These are phyloP conservation scores for Rhododendron henanense DNA, from an alignment of 148 eudicot species.

Conservation along the genomic window DNA sequence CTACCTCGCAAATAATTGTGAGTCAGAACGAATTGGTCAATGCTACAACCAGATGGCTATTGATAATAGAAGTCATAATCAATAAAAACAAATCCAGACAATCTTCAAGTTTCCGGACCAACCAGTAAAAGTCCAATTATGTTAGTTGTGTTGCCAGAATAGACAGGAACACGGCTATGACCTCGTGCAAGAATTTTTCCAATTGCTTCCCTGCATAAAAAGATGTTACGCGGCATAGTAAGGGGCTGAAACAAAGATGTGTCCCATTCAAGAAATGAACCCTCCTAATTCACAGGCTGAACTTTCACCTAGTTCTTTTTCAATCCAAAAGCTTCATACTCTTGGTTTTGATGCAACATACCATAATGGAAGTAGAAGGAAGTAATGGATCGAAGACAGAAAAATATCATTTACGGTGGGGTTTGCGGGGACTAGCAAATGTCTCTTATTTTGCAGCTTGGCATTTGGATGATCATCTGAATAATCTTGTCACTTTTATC, in stretches of 20 bases:
- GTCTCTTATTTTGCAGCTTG: background rate
- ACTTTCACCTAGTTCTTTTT: background rate
- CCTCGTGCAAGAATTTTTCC: constrained; percentile 91
- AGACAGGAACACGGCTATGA: constrained; percentile 93
- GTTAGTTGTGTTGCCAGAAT: constrained; percentile 68
- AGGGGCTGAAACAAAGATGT: background rate
- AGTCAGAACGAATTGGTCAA: background rate
- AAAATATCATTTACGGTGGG: background rate
- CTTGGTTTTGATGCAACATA: background rate
- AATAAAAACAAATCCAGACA: background rate
- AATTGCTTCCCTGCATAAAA: constrained; percentile 74
- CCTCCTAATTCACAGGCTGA: background rate
- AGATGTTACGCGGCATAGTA: background rate
- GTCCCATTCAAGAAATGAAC: background rate
- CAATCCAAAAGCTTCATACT: constrained; percentile 4
- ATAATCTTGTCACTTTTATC: background rate
- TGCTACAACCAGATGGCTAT: background rate
- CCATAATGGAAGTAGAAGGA: background rate
- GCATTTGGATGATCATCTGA: background rate
- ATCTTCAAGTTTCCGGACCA: constrained; percentile 14
- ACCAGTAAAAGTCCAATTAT: constrained; percentile 89
- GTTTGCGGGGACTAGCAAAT: background rate
- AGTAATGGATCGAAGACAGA: background rate
- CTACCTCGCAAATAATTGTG: constrained; percentile 26
- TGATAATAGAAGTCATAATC: background rate